Evolutionary conservation across 2,329 filamentous ascomycete genomes (phyloP), one percentile per base, ranked within the genome.

Genomic region (Lizonia empirigonia): DNA sequence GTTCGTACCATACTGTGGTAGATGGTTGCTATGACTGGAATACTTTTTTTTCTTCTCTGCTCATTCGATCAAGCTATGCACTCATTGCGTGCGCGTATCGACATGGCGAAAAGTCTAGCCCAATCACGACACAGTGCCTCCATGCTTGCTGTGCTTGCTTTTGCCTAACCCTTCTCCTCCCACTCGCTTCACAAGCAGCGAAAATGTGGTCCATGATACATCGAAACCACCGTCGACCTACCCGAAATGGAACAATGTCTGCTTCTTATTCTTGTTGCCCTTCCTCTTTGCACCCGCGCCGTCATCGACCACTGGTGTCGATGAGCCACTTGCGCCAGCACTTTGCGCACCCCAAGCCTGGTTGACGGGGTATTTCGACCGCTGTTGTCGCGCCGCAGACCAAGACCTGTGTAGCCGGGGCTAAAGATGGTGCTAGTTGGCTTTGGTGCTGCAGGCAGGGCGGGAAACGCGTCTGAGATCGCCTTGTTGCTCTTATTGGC

Each of bases 401-500:
- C 77, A 26, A 70, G 64, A 5, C 78, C 77, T 20, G 69, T 75
- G 62, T 80, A 80, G 4, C 78, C 78, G 4, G 78, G 78, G 24
- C 72, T 77, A 67, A 80, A 80, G 27, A 79, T 73, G 8, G 82
- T 79, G 26, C 79, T 81, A 32, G 80, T 83, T 3, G 84, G 83
- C 63, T 86, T 97, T 0, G 89, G 82, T 1, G 91, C 91, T 0
- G 85, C 80, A 0, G 92, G 92, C 1, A 97, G 80, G 1, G 91
- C 87, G 0, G 92, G 93, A 74, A 97, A 97, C 0, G 86, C 85
- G 56, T 92, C 87, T 16, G 59, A 52, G 19, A 54, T 49, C 44
- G 57, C 55, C 20, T 57, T 34, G 50, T 52, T 55, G 18, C 44
- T 46, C 52, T 72, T 40, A 62, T 60, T 69, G 29, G 53, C 63